Conservation (phyloP, 169 alveolate genomes). For the Plasmodium sp. region DNA sequence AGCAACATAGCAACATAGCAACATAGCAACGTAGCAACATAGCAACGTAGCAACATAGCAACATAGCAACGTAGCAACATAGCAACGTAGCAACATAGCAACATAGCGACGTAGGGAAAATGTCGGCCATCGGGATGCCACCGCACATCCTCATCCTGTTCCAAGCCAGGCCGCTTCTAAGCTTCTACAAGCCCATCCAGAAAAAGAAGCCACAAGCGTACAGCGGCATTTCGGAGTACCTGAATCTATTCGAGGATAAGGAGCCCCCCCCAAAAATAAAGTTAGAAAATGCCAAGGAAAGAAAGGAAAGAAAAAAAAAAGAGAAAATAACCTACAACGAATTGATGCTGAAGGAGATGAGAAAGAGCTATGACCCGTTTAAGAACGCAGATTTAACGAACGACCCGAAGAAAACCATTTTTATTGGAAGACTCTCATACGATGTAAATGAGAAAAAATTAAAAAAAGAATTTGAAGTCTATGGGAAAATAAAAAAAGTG, state of each 20-base stretch:
- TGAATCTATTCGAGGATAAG: conserved; percentile 76
- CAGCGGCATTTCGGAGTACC: conserved; percentile 77
- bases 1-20: not conserved
- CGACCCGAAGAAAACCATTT: conserved; percentile 96
- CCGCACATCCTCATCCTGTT: conserved; percentile 85
- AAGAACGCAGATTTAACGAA: conserved; percentile 80
- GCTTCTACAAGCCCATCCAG: conserved; percentile 73
- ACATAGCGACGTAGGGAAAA: not conserved
- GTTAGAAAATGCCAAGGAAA: conserved; percentile 80
- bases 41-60: not conserved
- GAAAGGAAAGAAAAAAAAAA: conserved; percentile 78
- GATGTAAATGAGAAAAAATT: conserved; percentile 94
- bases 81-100: not conserved
- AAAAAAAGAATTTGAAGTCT: conserved; percentile 93
- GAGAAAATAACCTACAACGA: conserved; percentile 73
- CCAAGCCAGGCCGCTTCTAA: conserved; percentile 86
- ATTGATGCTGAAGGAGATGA: conserved; percentile 60
- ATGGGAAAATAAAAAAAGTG: conserved; percentile 92
- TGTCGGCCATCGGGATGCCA: conserved; percentile 90
- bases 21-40: not conserved
- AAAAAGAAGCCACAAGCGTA: conserved; percentile 70
- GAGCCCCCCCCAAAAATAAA: conserved; percentile 80
- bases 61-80: too few relatives aligned
- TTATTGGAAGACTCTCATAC: conserved; percentile 93
- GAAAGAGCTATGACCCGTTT: conserved; percentile 81